Evolutionary conservation across 1,284 basidiomycete species (phyloP), one percentile per base, ranked within the genome.

Genomic region (Coniferiporia sulphurascens): DNA sequence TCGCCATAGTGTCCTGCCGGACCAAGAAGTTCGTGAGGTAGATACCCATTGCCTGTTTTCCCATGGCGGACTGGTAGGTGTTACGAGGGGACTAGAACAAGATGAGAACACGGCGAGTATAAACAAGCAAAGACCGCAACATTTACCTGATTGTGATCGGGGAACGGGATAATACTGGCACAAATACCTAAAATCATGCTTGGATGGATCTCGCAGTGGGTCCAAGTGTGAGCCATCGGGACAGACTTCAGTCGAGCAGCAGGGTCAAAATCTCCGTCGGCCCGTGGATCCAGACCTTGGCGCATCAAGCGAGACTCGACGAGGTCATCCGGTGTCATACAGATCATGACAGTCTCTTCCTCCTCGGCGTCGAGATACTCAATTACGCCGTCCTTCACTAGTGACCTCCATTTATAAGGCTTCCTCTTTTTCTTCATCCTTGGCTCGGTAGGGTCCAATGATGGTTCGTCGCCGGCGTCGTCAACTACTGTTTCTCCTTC

Each of bases 41-140:
- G 64, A 98, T 93, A 56, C 96, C 96, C 95, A 98, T 98, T 4
- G 96, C 96, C 83, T 99, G 96, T 77, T 99, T 99, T 70, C 96
- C 96, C 96, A 99, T 99, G 58, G 96, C 97, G 52, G 94, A 96
- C 76, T 98, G 95, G 69, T 99, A 99, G 3, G 96, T 98, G 71
- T 99, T 99, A 84, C 96, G 94, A 64, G 96, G 96, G 58, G 94
- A 97, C 89, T 98, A 67, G 4, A 58, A 58, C 43, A 55, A 52
- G 27, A 65, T 69, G 61, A 68, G 62, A 32, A 52, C 21, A 51
- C 15, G 21, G 38, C 48, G 48, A 22, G 19, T 34, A 35, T 12
- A 13, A 55, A 48, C 2, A 13, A 32, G 13, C 12, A 6, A 58
- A 19, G 55, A 4, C 51, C 27, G 27, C 27, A 27, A 27, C 5